Evolutionary conservation across 2,329 filamentous ascomycete genomes (phyloP).

Genomic region (Cladophialophora psammophila): DNA sequence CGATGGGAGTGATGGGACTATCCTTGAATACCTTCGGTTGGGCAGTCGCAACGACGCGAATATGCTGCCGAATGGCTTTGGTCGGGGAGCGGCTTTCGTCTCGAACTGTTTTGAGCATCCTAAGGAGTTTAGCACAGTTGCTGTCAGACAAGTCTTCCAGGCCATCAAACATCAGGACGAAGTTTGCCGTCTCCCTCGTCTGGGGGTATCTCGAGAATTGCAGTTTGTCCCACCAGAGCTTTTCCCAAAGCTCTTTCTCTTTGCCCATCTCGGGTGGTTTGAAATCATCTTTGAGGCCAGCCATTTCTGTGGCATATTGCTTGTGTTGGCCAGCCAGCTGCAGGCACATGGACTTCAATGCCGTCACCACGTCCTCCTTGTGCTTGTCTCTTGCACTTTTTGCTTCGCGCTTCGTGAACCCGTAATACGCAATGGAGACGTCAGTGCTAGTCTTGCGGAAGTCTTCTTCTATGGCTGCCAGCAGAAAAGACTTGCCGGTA

Average conservation of each 20-base stretch:
- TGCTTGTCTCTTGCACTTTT: neutral
- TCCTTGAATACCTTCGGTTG: neutral
- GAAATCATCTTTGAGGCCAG: conserved; percentile 10
- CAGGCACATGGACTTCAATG: neutral
- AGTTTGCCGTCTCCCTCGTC: conserved; percentile 6
- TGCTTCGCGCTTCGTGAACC: neutral
- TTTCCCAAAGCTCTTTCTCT: conserved; percentile 7
- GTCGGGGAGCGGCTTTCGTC: neutral
- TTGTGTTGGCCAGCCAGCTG: conserved; percentile 9
- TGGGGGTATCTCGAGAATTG: conserved; percentile 11
- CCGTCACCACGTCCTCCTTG: neutral
- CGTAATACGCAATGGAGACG: neutral
- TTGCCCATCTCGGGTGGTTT: conserved; percentile 6
- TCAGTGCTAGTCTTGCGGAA: neutral
- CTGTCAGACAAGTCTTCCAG: neutral
- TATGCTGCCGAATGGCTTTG: neutral
- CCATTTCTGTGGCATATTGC: conserved; percentile 9
- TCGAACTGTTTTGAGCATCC: neutral
- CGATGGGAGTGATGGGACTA: neutral
- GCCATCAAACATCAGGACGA: conserved; percentile 4
- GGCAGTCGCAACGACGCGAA: neutral
- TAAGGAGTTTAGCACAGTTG: neutral
- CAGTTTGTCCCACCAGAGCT: conserved; percentile 17
- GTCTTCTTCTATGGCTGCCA: neutral
- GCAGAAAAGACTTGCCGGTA: neutral